Percentiles rank a stretch among this genome's conserved stretches.
phyloP scores from a whole-genome alignment of 495 filamentous ascomycete species.

The Neurospora sp. region DNA sequence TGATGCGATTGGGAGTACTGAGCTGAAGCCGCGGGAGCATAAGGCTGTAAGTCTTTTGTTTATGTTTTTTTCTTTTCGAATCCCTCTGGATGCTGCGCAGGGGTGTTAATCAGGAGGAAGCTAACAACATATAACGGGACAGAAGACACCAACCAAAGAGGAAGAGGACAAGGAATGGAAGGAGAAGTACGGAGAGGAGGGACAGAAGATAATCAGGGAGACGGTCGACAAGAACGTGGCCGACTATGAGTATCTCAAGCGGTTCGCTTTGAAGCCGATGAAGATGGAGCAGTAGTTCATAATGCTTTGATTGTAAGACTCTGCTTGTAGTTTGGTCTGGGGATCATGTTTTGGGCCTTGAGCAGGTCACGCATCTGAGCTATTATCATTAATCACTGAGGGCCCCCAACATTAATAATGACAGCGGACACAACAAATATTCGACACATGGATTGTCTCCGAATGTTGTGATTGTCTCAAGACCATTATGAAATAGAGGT shows the following conservation, averaged over 20 bases:
- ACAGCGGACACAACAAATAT: not conserved
- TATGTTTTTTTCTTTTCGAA: not conserved
- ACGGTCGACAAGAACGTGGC: slow-evolving; percentile 67
- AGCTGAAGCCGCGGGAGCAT: slow-evolving; percentile 51
- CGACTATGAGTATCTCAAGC: slow-evolving; percentile 90
- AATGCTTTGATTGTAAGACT: not conserved
- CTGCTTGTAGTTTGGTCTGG: not conserved
- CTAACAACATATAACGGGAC: not conserved
- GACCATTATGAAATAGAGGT: not conserved
- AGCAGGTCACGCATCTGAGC: not conserved
- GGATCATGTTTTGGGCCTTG: not conserved
- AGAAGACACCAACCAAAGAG: slow-evolving; percentile 38
- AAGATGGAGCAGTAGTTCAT: not conserved
- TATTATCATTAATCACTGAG: not conserved
- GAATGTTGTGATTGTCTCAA: not conserved
- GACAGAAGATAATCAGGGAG: slow-evolving; percentile 60
- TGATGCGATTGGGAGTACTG: slow-evolving; percentile 73
- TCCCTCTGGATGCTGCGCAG: not conserved
- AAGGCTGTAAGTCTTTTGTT: slow-evolving; percentile 50
- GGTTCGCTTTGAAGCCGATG: slow-evolving; percentile 53
- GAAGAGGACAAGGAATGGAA: slow-evolving; percentile 70
- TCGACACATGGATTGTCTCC: not conserved
- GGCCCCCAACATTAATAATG: not conserved
- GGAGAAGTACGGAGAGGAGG: slow-evolving; percentile 72
- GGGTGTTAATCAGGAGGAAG: not conserved